These are phyloP conservation scores for Filobasidium floriforme DNA, from an alignment of 768 basidiomycete genomes.

Conservation along the genomic window DNA sequence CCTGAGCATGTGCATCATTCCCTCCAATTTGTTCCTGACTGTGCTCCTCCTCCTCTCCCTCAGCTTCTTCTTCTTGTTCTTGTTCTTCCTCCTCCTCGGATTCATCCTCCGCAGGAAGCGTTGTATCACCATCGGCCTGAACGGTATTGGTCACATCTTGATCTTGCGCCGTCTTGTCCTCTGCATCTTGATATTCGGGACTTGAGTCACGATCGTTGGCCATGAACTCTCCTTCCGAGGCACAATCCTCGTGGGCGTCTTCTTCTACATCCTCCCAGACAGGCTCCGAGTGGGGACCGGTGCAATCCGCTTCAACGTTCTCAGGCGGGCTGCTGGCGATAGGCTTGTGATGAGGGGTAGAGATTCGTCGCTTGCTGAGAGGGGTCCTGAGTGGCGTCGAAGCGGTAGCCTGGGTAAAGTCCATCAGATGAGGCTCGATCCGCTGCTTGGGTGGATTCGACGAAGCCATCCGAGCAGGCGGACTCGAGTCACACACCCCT, in stretches of 20 bases:
- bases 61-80: not conserved
- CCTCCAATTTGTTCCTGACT: too few species aligned
- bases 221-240: not conserved
- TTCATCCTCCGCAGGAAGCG: not conserved
- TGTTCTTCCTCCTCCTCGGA: not conserved
- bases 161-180: not conserved
- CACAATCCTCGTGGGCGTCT: not conserved
- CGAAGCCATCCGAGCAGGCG: not conserved
- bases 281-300: not conserved
- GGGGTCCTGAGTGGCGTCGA: not conserved
- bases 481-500: slow-evolving; percentile 1
- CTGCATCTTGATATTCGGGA: not conserved
- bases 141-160: not conserved
- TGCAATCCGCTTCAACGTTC: not conserved
- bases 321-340: not conserved
- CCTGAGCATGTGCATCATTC: too few species aligned
- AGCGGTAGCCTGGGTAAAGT: not conserved
- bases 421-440: not conserved
- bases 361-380: not conserved
- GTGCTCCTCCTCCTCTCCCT: too few species aligned
- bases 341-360: not conserved
- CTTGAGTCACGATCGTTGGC: not conserved
- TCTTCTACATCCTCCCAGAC: not conserved
- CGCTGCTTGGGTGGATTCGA: not conserved
- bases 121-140: not conserved